Evolutionary conservation across 2,329 filamentous ascomycete genomes (phyloP).

Genomic region (Neonectria ditissima): DNA sequence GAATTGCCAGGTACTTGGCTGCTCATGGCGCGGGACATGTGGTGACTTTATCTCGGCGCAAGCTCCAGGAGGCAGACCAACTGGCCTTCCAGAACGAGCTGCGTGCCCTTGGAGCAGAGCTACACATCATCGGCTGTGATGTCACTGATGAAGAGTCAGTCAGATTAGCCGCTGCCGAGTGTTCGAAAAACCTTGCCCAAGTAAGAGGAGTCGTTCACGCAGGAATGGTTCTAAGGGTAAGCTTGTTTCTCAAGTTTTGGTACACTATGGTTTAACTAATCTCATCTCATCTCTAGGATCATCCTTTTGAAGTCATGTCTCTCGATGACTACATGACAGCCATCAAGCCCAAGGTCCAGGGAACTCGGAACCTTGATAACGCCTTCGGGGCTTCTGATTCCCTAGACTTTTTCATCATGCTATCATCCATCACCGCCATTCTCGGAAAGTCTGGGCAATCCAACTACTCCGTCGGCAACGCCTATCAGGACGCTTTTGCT

Average conservation of each 20-base stretch:
- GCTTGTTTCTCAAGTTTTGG: not conserved
- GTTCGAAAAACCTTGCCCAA: conserved; percentile 15
- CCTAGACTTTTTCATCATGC: conserved; percentile 34
- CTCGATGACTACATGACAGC: conserved; percentile 23
- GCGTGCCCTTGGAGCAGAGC: conserved; percentile 7
- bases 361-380: conserved; percentile 26
- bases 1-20: conserved; percentile 25
- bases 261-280: not conserved
- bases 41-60: conserved; percentile 24
- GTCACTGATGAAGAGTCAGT: conserved; percentile 29
- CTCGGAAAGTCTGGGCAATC: conserved; percentile 21
- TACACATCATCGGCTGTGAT: conserved; percentile 22
- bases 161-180: conserved; percentile 10
- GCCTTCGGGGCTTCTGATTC: conserved; percentile 19
- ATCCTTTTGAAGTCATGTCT: conserved; percentile 28
- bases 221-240: conserved; percentile 29
- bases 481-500: conserved; percentile 30
- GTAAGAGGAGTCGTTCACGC: conserved; percentile 28
- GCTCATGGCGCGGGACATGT: conserved; percentile 26
- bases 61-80: conserved; percentile 14
- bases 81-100: conserved; percentile 17
- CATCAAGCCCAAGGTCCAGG: conserved; percentile 31
- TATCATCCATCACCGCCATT: conserved; percentile 31
- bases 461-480: conserved; percentile 19
- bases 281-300: conserved; percentile 7